phyloP scores from a whole-genome alignment of 148 eudicot genomes.

The Rhododendron mucronatum region DNA sequence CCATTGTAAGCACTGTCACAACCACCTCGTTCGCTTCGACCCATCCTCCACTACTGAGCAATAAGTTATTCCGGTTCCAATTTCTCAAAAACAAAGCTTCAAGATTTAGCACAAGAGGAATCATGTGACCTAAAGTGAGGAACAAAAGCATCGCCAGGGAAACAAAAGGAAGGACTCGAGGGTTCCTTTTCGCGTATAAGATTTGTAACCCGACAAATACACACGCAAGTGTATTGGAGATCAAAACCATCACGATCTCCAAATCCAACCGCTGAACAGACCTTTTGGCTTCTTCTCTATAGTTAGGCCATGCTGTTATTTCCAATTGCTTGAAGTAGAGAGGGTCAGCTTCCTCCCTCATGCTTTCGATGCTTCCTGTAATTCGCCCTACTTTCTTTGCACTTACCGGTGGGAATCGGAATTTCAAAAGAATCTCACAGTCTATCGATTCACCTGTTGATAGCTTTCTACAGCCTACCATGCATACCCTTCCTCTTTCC shows the following conservation, averaged over 20 bases:
- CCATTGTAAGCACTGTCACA: constrained; percentile 11
- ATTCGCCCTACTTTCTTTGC: neutral
- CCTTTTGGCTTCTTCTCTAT: neutral
- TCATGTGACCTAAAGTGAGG: constrained; percentile 19
- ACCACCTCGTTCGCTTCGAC: constrained; percentile 13
- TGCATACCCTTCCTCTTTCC: constrained; percentile 17
- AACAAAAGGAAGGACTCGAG: neutral
- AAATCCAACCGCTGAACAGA: constrained; percentile 14
- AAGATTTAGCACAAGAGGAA: constrained; percentile 18
- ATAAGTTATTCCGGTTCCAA: neutral
- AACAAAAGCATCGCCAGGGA: constrained; percentile 21
- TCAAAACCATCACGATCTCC: constrained; percentile 18
- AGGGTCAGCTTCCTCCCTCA: neutral
- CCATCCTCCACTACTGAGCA: constrained; percentile 2
- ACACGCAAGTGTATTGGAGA: constrained; percentile 12
- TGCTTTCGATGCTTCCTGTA: constrained; percentile 18
- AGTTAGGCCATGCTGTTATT: neutral
- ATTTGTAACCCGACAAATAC: constrained; percentile 13
- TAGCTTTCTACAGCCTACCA: constrained; percentile 21
- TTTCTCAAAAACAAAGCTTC: constrained; percentile 2
- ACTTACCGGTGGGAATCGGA: neutral
- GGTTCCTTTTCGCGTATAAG: neutral
- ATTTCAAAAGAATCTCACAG: constrained; percentile 14
- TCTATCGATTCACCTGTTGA: constrained; percentile 2
- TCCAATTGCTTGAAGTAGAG: constrained; percentile 12